Evolutionary conservation across 2,329 filamentous ascomycete species (phyloP).

Genomic region (Kalmusia sp.): DNA sequence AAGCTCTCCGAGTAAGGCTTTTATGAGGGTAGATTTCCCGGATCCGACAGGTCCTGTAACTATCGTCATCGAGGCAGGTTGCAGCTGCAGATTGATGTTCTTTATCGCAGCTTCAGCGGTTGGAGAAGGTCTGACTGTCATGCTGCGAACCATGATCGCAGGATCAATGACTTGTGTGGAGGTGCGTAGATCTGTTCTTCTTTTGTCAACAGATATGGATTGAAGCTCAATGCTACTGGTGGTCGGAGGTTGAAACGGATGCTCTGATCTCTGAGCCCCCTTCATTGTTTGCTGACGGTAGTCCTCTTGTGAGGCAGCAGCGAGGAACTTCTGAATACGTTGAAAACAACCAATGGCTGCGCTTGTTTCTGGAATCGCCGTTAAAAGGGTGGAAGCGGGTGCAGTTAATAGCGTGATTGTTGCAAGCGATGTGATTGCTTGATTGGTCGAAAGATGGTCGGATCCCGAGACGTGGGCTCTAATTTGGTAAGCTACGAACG

Average conservation of each 20-base stretch:
- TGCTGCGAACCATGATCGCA: constrained; percentile 3
- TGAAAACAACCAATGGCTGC: constrained; percentile 10
- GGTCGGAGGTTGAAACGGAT: constrained; percentile 3
- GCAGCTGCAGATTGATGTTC: constrained; percentile 9
- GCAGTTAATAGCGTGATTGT: constrained; percentile 7
- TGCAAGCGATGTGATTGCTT: constrained; percentile 11
- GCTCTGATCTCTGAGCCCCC: constrained; percentile 4
- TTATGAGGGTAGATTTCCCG: constrained; percentile 44
- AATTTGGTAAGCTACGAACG: constrained; percentile 9
- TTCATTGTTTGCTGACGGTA: constrained; percentile 7
- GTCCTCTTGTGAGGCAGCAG: constrained; percentile 7
- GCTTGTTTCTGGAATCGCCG: constrained; percentile 7
- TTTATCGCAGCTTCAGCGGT: constrained; percentile 7
- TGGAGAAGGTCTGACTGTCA: constrained; percentile 6
- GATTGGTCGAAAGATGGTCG: constrained; percentile 10
- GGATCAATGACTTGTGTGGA: constrained; percentile 2
- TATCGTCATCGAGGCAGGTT: constrained; percentile 9
- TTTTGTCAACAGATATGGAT: neutral
- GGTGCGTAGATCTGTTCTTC: constrained; percentile 1
- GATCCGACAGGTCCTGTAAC: constrained; percentile 17
- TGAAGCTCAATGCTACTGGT: constrained; percentile 5
- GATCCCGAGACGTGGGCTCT: constrained; percentile 9
- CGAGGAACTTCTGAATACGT: constrained; percentile 11
- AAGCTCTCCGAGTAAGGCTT: constrained; percentile 16
- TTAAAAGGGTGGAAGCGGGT: constrained; percentile 5